These are phyloP conservation scores for Cyberlindnera mississippiensis DNA, from an alignment of 805 yeast species.

Conservation along the genomic window DNA sequence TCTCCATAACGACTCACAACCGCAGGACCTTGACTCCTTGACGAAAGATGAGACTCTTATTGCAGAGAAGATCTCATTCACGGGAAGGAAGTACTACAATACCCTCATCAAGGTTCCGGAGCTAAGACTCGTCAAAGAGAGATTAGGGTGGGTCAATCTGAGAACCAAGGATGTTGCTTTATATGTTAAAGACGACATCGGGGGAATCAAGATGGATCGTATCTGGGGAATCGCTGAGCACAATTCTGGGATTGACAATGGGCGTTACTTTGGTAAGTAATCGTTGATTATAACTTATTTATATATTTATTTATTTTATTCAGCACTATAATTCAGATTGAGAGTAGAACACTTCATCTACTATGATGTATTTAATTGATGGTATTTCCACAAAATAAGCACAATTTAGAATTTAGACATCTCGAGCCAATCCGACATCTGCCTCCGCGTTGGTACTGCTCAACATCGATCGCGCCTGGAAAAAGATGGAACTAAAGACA, in stretches of 20 bases:
- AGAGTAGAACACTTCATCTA: too few species aligned
- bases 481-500: too few species aligned
- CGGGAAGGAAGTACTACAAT: conserved; percentile 65
- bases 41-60: conserved; percentile 59
- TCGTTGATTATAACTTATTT: neutral
- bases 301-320: neutral
- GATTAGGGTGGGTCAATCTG: conserved; percentile 49
- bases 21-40: conserved; percentile 63
- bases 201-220: conserved; percentile 81
- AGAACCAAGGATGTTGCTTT: conserved; percentile 35
- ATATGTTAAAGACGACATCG: conserved; percentile 68
- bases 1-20: conserved; percentile 50
- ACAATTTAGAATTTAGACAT: too few species aligned
- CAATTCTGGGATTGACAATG: conserved; percentile 28
- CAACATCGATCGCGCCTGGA: too few species aligned
- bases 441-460: too few species aligned
- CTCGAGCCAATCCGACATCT: too few species aligned
- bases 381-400: too few species aligned
- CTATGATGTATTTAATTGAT: too few species aligned
- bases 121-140: conserved; percentile 37
- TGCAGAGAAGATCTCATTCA: conserved; percentile 60
- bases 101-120: conserved; percentile 51
- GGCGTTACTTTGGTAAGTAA: conserved; percentile 9
- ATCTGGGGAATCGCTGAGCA: conserved; percentile 79
- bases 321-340: neutral